Evolutionary conservation across 2,329 filamentous ascomycete species (phyloP).

Genomic region (Epichloe aotearoae): DNA sequence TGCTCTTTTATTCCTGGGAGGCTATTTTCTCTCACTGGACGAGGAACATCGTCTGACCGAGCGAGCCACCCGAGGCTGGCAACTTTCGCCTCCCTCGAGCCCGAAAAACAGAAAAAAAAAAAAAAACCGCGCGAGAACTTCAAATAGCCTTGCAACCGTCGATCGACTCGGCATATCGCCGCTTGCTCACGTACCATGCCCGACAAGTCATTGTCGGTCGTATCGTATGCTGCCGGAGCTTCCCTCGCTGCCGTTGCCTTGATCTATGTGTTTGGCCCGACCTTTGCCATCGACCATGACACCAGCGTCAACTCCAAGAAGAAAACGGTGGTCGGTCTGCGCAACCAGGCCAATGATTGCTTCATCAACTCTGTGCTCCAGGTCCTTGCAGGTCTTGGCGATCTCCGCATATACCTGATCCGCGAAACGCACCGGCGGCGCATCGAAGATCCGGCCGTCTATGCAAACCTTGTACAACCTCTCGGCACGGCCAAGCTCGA

Average conservation of each 20-base stretch:
- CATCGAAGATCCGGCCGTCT: slow-evolving; percentile 66
- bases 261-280: slow-evolving; percentile 96
- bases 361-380: slow-evolving; percentile 96
- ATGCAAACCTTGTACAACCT: slow-evolving; percentile 46
- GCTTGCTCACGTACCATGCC: slow-evolving; percentile 15
- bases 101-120: neutral
- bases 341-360: slow-evolving; percentile 88
- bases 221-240: slow-evolving; percentile 88
- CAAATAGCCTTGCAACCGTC: no score
- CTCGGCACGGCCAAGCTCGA: slow-evolving; percentile 28
- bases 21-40: no score
- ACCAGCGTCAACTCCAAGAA: slow-evolving; percentile 50
- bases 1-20: no score
- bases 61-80: no score
- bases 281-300: slow-evolving; percentile 84
- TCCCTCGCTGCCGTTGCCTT: slow-evolving; percentile 89
- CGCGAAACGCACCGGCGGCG: slow-evolving; percentile 75
- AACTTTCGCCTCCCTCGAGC: neutral
- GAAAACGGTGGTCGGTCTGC: slow-evolving; percentile 77
- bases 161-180: slow-evolving; percentile 5
- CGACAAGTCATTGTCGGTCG: slow-evolving; percentile 29
- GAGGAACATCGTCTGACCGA: no score
- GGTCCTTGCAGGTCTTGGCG: slow-evolving; percentile 77
- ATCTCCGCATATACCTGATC: slow-evolving; percentile 84
- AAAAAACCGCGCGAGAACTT: neutral